Conservation (phyloP, 2,329 filamentous ascomycete genomes). For the Stagonosporopsis cucurbitacearum region DNA sequence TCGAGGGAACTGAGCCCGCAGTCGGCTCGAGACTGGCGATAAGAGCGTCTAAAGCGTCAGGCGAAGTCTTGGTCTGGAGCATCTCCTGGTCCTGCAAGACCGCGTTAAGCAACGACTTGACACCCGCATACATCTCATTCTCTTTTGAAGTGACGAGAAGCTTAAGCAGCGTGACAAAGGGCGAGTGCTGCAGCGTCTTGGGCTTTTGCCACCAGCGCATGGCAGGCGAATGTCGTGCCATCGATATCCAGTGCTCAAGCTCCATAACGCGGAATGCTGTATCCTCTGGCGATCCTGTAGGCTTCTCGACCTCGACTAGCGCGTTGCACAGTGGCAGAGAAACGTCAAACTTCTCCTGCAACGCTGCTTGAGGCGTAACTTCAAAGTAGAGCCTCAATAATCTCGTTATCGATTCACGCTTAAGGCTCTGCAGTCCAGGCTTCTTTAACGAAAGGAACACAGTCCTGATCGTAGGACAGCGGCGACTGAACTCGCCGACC, state of each 20-base stretch:
- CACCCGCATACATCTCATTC: constrained; percentile 58
- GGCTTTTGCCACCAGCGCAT: constrained; percentile 90
- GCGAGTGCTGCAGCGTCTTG: constrained; percentile 68
- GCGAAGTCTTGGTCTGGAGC: constrained; percentile 57
- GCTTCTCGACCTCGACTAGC: constrained; percentile 65
- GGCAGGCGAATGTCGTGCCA: constrained; percentile 79
- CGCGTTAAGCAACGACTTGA: constrained; percentile 64
- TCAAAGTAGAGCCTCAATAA: constrained; percentile 86
- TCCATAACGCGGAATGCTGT: constrained; percentile 71
- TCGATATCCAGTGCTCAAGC: constrained; percentile 78
- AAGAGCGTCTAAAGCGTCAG: constrained; percentile 52
- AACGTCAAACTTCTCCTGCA: constrained; percentile 87
- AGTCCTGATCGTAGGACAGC: constrained; percentile 83
- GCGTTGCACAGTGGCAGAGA: constrained; percentile 75
- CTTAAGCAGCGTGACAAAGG: constrained; percentile 73
- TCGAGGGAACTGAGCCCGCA: constrained; percentile 32
- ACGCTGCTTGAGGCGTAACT: constrained; percentile 76
- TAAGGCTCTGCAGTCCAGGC: constrained; percentile 73
- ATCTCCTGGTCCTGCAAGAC: constrained; percentile 71
- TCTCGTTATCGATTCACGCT: constrained; percentile 78
- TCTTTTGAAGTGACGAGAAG: constrained; percentile 60
- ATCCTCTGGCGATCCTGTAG: constrained; percentile 49
- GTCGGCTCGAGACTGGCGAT: constrained; percentile 58
- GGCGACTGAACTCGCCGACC: constrained; percentile 74
- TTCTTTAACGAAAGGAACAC: constrained; percentile 76